These are phyloP conservation scores for Mycena haematopus DNA, from an alignment of 768 basidiomycete species.

Conservation along the genomic window DNA sequence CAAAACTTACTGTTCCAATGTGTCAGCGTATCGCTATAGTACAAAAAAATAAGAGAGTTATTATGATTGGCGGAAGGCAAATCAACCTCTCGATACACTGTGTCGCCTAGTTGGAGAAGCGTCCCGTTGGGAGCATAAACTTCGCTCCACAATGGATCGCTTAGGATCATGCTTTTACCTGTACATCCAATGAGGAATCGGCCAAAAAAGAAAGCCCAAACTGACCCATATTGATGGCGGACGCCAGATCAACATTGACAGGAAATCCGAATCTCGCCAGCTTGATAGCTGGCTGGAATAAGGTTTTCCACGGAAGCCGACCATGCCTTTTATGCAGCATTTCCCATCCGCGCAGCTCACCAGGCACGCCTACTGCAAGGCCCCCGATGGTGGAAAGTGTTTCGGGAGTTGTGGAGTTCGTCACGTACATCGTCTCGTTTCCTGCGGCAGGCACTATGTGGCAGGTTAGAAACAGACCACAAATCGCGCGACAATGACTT, in stretches of 20 bases:
- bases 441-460: conserved; percentile 54
- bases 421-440: conserved; percentile 63
- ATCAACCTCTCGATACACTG: conserved; percentile 31
- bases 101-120: conserved; percentile 29
- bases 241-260: conserved; percentile 31
- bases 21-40: conserved; percentile 34
- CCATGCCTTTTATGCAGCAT: conserved; percentile 73
- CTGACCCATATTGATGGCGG: conserved; percentile 9
- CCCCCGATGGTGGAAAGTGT: conserved; percentile 62
- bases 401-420: conserved; percentile 37
- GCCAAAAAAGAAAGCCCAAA: not conserved
- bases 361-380: conserved; percentile 71
- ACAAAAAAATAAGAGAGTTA: not conserved
- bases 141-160: conserved; percentile 36
- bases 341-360: conserved; percentile 74
- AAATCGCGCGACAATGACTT: not conserved
- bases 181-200: not conserved
- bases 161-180: conserved; percentile 14
- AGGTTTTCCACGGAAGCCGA: conserved; percentile 61
- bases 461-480: not conserved
- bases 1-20: conserved; percentile 26
- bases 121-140: conserved; percentile 37
- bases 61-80: not conserved
- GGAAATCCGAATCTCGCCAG: conserved; percentile 49
- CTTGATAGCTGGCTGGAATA: conserved; percentile 65